Evolutionary conservation across 352 stramenopile species (phyloP).

Genomic region (Phytophthora agathidicida): DNA sequence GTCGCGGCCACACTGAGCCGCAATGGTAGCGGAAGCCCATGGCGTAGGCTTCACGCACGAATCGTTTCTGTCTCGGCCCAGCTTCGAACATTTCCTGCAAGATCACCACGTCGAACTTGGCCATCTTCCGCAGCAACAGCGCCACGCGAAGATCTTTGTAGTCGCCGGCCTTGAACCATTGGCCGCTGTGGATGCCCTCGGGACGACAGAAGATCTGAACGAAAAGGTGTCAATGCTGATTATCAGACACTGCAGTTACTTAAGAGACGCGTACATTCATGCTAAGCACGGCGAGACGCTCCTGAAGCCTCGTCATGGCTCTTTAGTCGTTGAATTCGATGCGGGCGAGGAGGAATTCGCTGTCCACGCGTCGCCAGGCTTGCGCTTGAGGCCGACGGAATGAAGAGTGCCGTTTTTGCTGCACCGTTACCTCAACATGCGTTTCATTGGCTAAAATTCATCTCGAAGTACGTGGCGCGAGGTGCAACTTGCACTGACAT

Average conservation of each 20-base stretch:
- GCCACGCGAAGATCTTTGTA: constrained; percentile 74
- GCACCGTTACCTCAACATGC: constrained; percentile 8
- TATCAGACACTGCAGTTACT: neutral
- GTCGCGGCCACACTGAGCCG: constrained; percentile 68
- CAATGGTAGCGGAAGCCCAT: constrained; percentile 81
- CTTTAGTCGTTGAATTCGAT: constrained; percentile 1
- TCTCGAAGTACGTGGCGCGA: constrained; percentile 7
- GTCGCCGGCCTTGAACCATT: constrained; percentile 75
- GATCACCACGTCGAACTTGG: constrained; percentile 73
- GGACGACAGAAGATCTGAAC: constrained; percentile 76
- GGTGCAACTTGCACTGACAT: constrained; percentile 2
- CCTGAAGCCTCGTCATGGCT: constrained; percentile 36
- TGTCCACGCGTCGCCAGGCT: constrained; percentile 3
- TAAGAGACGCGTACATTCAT: constrained; percentile 53
- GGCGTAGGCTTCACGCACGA: constrained; percentile 54
- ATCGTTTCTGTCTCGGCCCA: constrained; percentile 56
- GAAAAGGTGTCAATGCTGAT: constrained; percentile 3
- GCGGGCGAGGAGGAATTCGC: neutral
- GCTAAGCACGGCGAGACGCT: constrained; percentile 71
- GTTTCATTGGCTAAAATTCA: constrained; percentile 23
- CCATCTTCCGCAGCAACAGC: constrained; percentile 76
- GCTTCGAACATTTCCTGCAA: constrained; percentile 86
- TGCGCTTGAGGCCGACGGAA: no score
- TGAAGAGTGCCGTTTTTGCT: constrained; percentile 31
- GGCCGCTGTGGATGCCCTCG: constrained; percentile 76